Base-by-base conservation (phyloP, 768 basidiomycete species). In the Kwoniella newhampshirensis region DNA sequence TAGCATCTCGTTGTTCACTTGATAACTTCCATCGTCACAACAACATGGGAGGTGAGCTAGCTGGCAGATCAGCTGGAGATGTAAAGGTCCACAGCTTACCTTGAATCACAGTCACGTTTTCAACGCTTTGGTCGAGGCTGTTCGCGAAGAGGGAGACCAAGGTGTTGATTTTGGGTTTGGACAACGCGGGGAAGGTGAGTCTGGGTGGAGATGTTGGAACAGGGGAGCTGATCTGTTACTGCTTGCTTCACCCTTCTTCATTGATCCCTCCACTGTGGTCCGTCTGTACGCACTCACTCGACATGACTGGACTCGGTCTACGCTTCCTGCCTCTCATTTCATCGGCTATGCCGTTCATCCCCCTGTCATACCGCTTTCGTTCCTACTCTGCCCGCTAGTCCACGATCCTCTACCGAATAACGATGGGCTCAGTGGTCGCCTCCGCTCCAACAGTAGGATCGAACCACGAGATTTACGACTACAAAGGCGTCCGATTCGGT, bases 391-490 rank as follows among this genome's bases (percentile, higher is more conserved):
- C 18, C 36, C 35, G n/a, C n/a, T n/a, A 67, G 71, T 68, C 70
- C 26, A 77, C 76, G 13, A 70, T 76, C 12, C 62, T 77, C 13
- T 75, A 75, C 43, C 62, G 71, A 20, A 71, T 75, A 21, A 75
- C 75, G 7, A 75, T 76, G 72, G 75, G 75, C 21, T 70, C 75
- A 37, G 71, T 75, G 1, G 69, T 77, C 21, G 71, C 74, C 20
- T 73, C 74, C 23, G 75, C 76, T 0, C 75, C 76, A 37, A 77
- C 76, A 15, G 76, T 77, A 9, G 75, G 76, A 23, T 66, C 67
- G 41, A 77, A 77, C 39, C 64, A 73, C 58, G 74, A 75, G 67
- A 71, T 69, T 30, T 76, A 76, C 69, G 73, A 76, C 43, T 76
- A 76, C 59, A 75, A 76, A 57, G 75, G 75, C 45, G 74, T 77